phyloP scores from a whole-genome alignment of 192 early-diverging fungal genomes.

The Coemansia guatemalensis region DNA sequence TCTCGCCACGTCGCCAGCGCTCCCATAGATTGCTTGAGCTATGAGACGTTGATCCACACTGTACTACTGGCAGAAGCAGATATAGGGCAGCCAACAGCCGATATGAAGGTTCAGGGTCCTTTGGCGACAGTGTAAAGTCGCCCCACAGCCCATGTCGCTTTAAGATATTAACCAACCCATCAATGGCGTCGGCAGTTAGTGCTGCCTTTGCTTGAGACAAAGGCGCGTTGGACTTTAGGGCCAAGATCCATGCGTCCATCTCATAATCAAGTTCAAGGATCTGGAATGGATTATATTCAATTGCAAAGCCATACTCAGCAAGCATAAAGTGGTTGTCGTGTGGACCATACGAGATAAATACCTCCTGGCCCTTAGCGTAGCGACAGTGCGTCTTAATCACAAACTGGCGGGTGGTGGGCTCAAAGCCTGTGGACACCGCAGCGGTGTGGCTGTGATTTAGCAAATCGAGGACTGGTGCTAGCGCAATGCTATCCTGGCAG shows the following conservation, averaged over 20 bases:
- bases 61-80: slow-evolving; percentile 22
- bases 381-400: slow-evolving; percentile 61
- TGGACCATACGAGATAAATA: slow-evolving; percentile 49
- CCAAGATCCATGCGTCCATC: slow-evolving; percentile 13
- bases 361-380: slow-evolving; percentile 63
- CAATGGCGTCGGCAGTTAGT: slow-evolving; percentile 10
- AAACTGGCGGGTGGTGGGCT: slow-evolving; percentile 49
- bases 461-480: slow-evolving; percentile 75
- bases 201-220: neutral
- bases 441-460: slow-evolving; percentile 69
- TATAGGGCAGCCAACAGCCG: slow-evolving; percentile 36
- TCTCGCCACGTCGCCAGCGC: slow-evolving; percentile 8
- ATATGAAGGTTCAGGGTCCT: slow-evolving; percentile 31
- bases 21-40: slow-evolving; percentile 4
- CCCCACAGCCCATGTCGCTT: slow-evolving; percentile 41
- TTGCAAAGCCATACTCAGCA: slow-evolving; percentile 49
- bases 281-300: slow-evolving; percentile 33
- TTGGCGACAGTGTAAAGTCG: slow-evolving; percentile 27
- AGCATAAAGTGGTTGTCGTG: slow-evolving; percentile 51
- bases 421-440: slow-evolving; percentile 44
- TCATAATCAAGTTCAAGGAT: slow-evolving; percentile 30
- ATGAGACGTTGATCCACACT: neutral
- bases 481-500: slow-evolving; percentile 59
- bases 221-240: slow-evolving; percentile 6
- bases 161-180: slow-evolving; percentile 19